Conservation (phyloP, 2,329 filamentous ascomycete species). For the Cryoendolithus antarcticus region DNA sequence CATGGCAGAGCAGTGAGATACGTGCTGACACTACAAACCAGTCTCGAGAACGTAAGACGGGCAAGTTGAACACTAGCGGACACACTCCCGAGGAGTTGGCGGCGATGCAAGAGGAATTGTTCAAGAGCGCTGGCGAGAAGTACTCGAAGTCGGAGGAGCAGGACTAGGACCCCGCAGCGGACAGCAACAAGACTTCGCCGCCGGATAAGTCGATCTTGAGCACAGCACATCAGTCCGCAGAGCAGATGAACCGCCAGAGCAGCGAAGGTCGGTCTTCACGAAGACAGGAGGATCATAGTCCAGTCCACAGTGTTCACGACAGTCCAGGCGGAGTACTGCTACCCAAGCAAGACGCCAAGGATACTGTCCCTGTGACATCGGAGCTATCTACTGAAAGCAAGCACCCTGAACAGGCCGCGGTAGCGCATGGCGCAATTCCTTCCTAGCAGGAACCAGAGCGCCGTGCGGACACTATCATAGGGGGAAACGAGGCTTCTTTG, state of each 20-base stretch:
- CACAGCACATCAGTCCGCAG: too few species aligned
- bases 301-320: too few species aligned
- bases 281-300: neutral
- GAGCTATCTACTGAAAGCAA: too few species aligned
- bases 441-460: too few species aligned
- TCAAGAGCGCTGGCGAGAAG: conserved; percentile 65
- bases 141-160: conserved; percentile 27
- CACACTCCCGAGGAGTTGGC: conserved; percentile 83
- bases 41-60: conserved; percentile 92
- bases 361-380: too few species aligned
- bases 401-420: too few species aligned
- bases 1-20: conserved; percentile 1
- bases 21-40: conserved; percentile 26
- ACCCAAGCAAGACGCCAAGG: too few species aligned
- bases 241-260: neutral
- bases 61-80: conserved; percentile 91
- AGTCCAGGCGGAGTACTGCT: too few species aligned
- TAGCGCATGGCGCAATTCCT: too few species aligned
- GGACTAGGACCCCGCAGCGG: too few species aligned
- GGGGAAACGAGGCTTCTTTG: neutral
- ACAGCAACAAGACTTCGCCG: too few species aligned
- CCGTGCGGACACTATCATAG: neutral
- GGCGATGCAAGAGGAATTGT: conserved; percentile 80
- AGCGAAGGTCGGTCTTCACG: neutral
- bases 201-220: too few species aligned